These are phyloP conservation scores for Ophiocordyceps camponoti-rufipedis DNA, from an alignment of 2,329 filamentous ascomycete species.

Conservation along the genomic window DNA sequence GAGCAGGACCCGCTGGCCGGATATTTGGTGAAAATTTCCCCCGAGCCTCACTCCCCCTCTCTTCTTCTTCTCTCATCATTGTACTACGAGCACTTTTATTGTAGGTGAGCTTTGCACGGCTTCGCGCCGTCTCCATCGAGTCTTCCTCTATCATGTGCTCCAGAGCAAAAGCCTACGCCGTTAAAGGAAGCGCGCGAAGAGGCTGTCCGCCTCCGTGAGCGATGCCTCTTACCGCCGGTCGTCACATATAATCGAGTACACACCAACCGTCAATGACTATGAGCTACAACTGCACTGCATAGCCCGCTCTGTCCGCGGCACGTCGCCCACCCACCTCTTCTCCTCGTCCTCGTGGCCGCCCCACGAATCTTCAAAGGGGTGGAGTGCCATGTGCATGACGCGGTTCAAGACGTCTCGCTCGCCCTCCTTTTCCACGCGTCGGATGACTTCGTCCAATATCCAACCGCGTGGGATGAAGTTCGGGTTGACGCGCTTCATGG, in stretches of 20 bases:
- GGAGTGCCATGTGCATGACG: constrained; percentile 65
- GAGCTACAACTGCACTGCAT: constrained; percentile 96
- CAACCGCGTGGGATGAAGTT: constrained; percentile 84
- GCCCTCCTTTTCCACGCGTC: constrained; percentile 65
- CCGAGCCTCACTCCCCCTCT: constrained; percentile 8
- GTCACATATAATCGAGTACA: constrained; percentile 31
- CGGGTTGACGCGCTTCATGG: constrained; percentile 80
- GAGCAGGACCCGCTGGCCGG: too few relatives aligned
- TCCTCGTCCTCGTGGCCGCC: constrained; percentile 54
- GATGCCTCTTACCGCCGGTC: constrained; percentile 56
- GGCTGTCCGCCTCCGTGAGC: constrained; percentile 36
- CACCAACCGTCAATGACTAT: constrained; percentile 16
- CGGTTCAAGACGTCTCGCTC: constrained; percentile 63
- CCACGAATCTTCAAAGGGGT: constrained; percentile 75
- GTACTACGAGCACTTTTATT: constrained; percentile 53
- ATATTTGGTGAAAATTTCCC: constrained; percentile 3
- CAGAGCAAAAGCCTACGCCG: constrained; percentile 40
- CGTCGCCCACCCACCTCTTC: constrained; percentile 67
- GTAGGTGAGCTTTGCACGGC: constrained; percentile 44
- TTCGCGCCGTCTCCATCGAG: constrained; percentile 31
- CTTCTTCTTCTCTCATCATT: constrained; percentile 31
- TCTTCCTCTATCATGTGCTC: constrained; percentile 58
- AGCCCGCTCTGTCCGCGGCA: constrained; percentile 57
- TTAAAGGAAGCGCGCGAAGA: constrained; percentile 55
- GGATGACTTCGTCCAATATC: constrained; percentile 87